Base-by-base conservation (phyloP, 2,329 filamentous ascomycete genomes). In the Colletotrichum destructivum region DNA sequence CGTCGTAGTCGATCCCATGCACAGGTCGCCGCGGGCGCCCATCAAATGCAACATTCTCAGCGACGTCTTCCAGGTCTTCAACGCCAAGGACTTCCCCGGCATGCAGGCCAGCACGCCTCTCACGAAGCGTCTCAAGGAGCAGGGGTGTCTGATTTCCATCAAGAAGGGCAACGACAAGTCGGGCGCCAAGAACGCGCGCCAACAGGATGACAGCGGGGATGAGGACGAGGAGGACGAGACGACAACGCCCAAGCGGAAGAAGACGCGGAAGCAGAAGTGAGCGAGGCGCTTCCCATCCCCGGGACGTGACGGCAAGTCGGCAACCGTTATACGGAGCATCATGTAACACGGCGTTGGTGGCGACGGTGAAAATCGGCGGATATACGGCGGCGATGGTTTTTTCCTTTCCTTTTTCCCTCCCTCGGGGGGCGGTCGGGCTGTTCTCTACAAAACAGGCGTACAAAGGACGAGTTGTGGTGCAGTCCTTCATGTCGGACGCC, bases 71-170 rank as follows among this genome's bases (percentile, higher is more conserved):
- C 90, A 89, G 15, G 93, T 95, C 9, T 95, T 92, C 80, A 95
- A 92, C 54, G 94, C 94, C 54, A 96, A 96, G 79, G 93, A 96
- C 78, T 96, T 96, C 72, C 93, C 93, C 0, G 94, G 94, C 7
- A 96, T 96, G 93, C 87, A 91, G 69, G 91, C 93, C 1, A 95
- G 92, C 79, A 95, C 92, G 35, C 85, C 88, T 21, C 82, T 96
- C 47, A 94, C 94, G 1, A 93, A 93, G 79, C 86, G 88, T 42
- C 83, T 96, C 69, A 94, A 94, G 80, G 87, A 93, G 76, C 94
- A 96, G 81, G 94, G 94, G 4, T 94, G 94, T 77, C 90, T 94
- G 61, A 95, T 96, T 73, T 93, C 93, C 46, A 93, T 96, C 73
- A 96, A 96, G 83, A 96, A 96, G 79, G 94, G 94, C 16, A 95